Conservation (phyloP, 495 filamentous ascomycete genomes). For the Neurospora sp. region DNA sequence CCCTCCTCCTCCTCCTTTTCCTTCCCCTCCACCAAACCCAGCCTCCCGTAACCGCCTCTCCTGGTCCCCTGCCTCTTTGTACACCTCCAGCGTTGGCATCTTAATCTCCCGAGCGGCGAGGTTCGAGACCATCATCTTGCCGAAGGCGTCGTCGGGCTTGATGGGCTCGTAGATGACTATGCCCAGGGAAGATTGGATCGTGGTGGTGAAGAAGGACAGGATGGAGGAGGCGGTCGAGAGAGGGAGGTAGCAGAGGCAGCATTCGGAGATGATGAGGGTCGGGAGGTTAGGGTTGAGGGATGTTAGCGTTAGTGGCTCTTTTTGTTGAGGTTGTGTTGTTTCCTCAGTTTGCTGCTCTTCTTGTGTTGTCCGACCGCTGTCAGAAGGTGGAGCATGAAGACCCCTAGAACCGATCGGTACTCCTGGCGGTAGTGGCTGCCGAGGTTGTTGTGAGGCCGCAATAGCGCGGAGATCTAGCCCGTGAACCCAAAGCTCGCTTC, state of each 20-base stretch:
- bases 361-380: not conserved
- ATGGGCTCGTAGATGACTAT: slow-evolving; percentile 86
- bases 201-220: slow-evolving; percentile 54
- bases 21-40: slow-evolving; percentile 42
- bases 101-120: slow-evolving; percentile 74
- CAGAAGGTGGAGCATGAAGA: not conserved
- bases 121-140: slow-evolving; percentile 82
- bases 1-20: not conserved
- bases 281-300: slow-evolving; percentile 43
- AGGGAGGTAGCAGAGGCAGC: slow-evolving; percentile 82
- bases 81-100: slow-evolving; percentile 70
- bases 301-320: slow-evolving; percentile 7
- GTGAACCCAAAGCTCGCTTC: slow-evolving; percentile 57
- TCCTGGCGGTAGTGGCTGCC: not conserved
- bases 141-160: slow-evolving; percentile 72
- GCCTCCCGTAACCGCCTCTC: slow-evolving; percentile 48
- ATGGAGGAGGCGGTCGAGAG: slow-evolving; percentile 49
- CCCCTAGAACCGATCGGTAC: not conserved
- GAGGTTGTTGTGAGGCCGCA: slow-evolving; percentile 4
- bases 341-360: not conserved
- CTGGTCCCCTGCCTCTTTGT: slow-evolving; percentile 55
- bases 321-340: not conserved
- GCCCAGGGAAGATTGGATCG: slow-evolving; percentile 42
- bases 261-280: slow-evolving; percentile 83
- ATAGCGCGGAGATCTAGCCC: slow-evolving; percentile 70